Percentiles rank a stretch among this genome's conserved stretches.
phyloP scores from a whole-genome alignment of 2,329 filamentous ascomycete genomes.

The Penicillium frequentans region DNA sequence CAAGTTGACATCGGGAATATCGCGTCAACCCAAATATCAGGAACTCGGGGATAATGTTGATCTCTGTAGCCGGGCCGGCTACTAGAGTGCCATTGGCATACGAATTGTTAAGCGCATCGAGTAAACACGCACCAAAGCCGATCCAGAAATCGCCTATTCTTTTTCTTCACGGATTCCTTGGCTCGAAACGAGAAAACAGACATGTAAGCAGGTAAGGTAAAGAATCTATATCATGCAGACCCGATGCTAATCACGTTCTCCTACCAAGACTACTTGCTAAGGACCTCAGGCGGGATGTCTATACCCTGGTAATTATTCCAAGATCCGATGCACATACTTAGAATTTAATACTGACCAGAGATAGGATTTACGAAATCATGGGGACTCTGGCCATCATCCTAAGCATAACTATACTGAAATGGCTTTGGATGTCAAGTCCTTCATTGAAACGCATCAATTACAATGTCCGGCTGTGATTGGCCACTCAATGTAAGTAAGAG shows the following conservation, averaged over 20 bases:
- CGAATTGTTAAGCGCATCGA: conserved; percentile 4
- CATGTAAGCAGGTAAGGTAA: conserved; percentile 77
- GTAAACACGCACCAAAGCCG: background rate
- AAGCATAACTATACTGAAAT: conserved; percentile 24
- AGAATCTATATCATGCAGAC: background rate
- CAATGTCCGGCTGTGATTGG: conserved; percentile 9
- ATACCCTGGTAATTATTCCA: conserved; percentile 7
- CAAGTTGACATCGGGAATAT: background rate
- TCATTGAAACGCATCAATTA: conserved; percentile 18
- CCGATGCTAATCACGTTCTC: background rate
- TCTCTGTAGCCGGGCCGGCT: background rate
- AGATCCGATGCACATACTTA: too few relatives aligned
- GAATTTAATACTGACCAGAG: conserved; percentile 12
- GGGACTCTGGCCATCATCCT: conserved; percentile 71
- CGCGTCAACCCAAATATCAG: background rate
- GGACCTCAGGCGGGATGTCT: conserved; percentile 8
- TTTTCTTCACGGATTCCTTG: conserved; percentile 87
- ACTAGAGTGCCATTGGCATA: conserved; percentile 7
- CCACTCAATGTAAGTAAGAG: conserved; percentile 9
- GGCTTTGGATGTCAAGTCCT: conserved; percentile 23
- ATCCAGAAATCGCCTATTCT: conserved; percentile 59
- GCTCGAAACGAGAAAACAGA: conserved; percentile 86
- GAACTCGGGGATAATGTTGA: background rate
- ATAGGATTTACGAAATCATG: conserved; percentile 87
- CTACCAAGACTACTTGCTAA: conserved; percentile 3